Conservation (phyloP, 768 basidiomycete genomes). For the Termitomyces sp. region DNA sequence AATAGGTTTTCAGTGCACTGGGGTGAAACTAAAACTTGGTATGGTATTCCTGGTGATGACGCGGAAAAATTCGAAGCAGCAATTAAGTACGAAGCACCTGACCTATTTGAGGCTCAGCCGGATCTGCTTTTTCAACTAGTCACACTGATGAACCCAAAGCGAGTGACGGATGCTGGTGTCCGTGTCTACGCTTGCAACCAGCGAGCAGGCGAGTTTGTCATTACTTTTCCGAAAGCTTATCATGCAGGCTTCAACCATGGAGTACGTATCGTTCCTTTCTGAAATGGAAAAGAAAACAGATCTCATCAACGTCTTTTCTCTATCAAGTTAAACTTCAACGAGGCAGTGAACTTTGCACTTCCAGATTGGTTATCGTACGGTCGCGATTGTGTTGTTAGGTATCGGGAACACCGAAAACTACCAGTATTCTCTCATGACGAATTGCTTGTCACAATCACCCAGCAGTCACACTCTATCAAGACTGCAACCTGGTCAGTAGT, state of each 20-base stretch:
- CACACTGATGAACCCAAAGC: conserved; percentile 93
- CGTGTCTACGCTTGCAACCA: conserved; percentile 94
- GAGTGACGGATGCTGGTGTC: conserved; percentile 83
- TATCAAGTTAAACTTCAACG: conserved; percentile 91
- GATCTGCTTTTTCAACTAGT: conserved; percentile 96
- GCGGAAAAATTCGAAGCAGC: conserved; percentile 96
- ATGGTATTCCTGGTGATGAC: conserved; percentile 93
- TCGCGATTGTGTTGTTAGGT: conserved; percentile 83
- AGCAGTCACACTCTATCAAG: conserved; percentile 87
- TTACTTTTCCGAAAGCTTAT: conserved; percentile 97
- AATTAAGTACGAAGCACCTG: conserved; percentile 92
- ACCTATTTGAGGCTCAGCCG: conserved; percentile 96
- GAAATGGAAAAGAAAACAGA: conserved; percentile 1
- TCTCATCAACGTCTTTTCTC: conserved; percentile 12
- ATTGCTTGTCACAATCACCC: conserved; percentile 94
- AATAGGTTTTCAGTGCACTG: conserved; percentile 75
- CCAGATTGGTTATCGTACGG: conserved; percentile 92
- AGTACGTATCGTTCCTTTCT: conserved; percentile 42
- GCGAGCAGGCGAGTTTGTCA: conserved; percentile 94
- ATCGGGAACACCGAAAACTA: conserved; percentile 85
- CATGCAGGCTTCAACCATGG: conserved; percentile 99
- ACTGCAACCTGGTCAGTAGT: conserved; percentile 82
- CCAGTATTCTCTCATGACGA: conserved; percentile 99
- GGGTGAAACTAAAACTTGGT: conserved; percentile 99
- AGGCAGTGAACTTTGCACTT: conserved; percentile 97